phyloP scores from a whole-genome alignment of 805 yeast genomes.

The Geotrichum ghanense region DNA sequence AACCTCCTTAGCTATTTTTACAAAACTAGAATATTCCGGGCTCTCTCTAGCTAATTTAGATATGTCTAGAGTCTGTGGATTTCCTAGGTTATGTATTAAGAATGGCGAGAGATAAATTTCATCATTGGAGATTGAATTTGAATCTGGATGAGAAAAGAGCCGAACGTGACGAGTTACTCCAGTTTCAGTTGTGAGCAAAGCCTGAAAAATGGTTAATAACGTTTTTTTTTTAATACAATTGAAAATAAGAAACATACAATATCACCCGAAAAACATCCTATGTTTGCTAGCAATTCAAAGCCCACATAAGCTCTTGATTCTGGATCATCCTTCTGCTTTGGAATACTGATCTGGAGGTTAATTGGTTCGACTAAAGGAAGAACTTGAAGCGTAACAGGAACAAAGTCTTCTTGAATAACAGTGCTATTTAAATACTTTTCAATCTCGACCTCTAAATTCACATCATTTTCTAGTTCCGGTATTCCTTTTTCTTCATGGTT shows the following conservation, averaged over 20 bases:
- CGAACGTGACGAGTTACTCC: constrained; percentile 27
- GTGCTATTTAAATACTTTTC: constrained; percentile 10
- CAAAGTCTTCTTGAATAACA: constrained; percentile 9
- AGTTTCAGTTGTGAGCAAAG: constrained; percentile 2
- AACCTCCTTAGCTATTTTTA: constrained; percentile 48
- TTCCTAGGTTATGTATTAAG: constrained; percentile 37
- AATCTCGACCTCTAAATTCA: constrained; percentile 18
- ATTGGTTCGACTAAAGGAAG: background rate
- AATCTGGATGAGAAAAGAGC: constrained; percentile 53
- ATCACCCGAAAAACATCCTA: constrained; percentile 65
- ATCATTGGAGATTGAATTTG: constrained; percentile 34
- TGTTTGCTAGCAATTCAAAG: constrained; percentile 38
- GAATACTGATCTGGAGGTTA: constrained; percentile 2
- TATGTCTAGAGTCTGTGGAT: constrained; percentile 21
- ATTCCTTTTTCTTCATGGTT: constrained; percentile 4
- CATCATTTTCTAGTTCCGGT: background rate
- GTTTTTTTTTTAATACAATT: too few species aligned
- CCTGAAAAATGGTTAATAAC: constrained; percentile 6
- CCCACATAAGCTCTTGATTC: constrained; percentile 37
- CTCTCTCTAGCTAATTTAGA: constrained; percentile 32
- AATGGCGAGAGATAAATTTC: constrained; percentile 53
- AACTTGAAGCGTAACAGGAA: background rate
- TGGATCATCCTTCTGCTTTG: constrained; percentile 30
- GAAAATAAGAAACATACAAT: constrained; percentile 25
- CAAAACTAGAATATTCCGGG: constrained; percentile 9